Percentiles rank a stretch among this genome's conserved stretches.
phyloP scores from a whole-genome alignment of 495 filamentous ascomycete genomes.

The Talaromyces ruber region DNA sequence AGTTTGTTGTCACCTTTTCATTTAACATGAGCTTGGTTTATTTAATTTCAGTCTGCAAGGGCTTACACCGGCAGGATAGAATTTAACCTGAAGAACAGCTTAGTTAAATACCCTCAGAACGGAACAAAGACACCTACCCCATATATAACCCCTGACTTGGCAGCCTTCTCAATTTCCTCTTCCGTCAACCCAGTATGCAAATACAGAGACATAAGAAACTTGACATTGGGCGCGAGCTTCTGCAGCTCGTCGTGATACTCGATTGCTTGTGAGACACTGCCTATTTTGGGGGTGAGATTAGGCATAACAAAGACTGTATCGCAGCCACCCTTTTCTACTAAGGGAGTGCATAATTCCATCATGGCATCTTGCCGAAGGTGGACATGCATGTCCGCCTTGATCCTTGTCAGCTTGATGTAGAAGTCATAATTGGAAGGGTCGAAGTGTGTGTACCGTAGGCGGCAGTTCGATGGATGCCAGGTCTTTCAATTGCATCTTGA shows the following conservation, averaged over 20 bases:
- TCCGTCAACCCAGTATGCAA: constrained; percentile 71
- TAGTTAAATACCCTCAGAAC: neutral
- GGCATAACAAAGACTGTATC: constrained; percentile 83
- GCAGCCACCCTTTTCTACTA: constrained; percentile 62
- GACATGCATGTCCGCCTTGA: constrained; percentile 13
- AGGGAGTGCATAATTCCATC: constrained; percentile 74
- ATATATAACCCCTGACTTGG: constrained; percentile 38
- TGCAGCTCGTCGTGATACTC: constrained; percentile 63
- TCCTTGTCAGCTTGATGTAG: neutral
- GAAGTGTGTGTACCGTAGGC: neutral
- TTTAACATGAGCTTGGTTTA: neutral
- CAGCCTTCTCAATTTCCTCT: constrained; percentile 66
- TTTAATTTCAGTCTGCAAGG: neutral
- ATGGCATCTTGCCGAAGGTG: constrained; percentile 74
- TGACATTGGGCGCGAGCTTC: constrained; percentile 61
- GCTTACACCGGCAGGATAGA: constrained; percentile 50
- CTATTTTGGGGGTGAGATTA: constrained; percentile 68
- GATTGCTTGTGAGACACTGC: constrained; percentile 63
- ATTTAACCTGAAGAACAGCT: constrained; percentile 30
- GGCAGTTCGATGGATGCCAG: constrained; percentile 1
- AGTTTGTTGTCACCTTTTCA: constrained; percentile 67
- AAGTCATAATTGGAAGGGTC: neutral
- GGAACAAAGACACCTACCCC: constrained; percentile 8
- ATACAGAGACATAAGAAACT: constrained; percentile 85
- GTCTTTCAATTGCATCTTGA: constrained; percentile 6